These are phyloP conservation scores for Thielaviopsis punctulata DNA, from an alignment of 2,329 filamentous ascomycete species.

Conservation along the genomic window DNA sequence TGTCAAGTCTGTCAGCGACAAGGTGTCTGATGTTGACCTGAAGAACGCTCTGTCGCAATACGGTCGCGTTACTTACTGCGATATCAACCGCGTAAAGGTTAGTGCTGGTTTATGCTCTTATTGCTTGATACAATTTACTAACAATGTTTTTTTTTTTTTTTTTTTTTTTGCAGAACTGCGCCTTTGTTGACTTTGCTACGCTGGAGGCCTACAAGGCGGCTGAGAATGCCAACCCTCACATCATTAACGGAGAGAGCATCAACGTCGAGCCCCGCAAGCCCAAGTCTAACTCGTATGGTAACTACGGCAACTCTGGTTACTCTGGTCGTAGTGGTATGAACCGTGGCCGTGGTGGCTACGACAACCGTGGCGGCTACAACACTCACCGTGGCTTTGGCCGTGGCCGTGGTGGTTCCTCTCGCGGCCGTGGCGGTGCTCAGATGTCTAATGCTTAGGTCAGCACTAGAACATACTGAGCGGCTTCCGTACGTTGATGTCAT, in stretches of 20 bases:
- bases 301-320: slow-evolving; percentile 45
- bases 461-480: slow-evolving; percentile 4
- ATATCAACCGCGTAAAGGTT: slow-evolving; percentile 74
- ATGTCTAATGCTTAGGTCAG: slow-evolving; percentile 30
- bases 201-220: slow-evolving; percentile 69
- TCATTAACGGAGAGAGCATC: slow-evolving; percentile 66
- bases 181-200: slow-evolving; percentile 85
- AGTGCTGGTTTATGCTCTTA: slow-evolving; percentile 13
- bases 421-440: slow-evolving; percentile 44
- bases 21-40: slow-evolving; percentile 60
- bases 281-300: slow-evolving; percentile 52
- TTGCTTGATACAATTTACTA: slow-evolving; percentile 9
- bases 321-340: slow-evolving; percentile 39
- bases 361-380: slow-evolving; percentile 41
- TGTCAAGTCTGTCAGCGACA: slow-evolving; percentile 89
- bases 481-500: background rate
- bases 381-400: slow-evolving; percentile 40
- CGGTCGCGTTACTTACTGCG: slow-evolving; percentile 55
- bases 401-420: slow-evolving; percentile 48
- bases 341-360: slow-evolving; percentile 50
- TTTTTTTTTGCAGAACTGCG: slow-evolving; percentile 77
- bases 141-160: too few species aligned
- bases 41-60: slow-evolving; percentile 53
- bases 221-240: slow-evolving; percentile 68
- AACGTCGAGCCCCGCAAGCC: slow-evolving; percentile 77